These are phyloP conservation scores for Neurospora sp. DNA, from an alignment of 495 filamentous ascomycete species.

Conservation along the genomic window DNA sequence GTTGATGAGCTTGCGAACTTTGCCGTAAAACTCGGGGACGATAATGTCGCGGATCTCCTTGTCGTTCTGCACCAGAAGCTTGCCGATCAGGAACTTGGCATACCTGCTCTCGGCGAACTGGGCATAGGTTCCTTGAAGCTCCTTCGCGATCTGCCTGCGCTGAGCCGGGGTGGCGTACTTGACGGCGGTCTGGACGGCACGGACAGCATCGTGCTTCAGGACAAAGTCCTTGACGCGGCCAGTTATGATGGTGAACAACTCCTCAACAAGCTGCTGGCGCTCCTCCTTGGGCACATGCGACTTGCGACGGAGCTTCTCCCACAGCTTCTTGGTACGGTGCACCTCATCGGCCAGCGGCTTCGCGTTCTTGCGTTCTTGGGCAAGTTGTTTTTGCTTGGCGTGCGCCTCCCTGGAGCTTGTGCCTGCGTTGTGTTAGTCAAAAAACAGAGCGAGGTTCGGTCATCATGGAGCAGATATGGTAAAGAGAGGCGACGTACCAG, in stretches of 20 bases:
- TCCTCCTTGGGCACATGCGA: slow-evolving; percentile 82
- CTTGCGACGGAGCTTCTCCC: slow-evolving; percentile 87
- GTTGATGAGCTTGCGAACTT: slow-evolving; percentile 83
- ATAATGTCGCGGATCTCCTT: slow-evolving; percentile 75
- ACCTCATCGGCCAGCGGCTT: slow-evolving; percentile 89
- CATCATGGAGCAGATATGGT: neutral
- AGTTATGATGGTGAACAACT: slow-evolving; percentile 84
- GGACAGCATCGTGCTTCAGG: slow-evolving; percentile 94
- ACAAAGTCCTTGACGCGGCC: slow-evolving; percentile 89
- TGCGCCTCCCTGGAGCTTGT: slow-evolving; percentile 69
- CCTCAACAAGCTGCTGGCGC: slow-evolving; percentile 72
- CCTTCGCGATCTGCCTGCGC: slow-evolving; percentile 73
- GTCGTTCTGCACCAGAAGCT: slow-evolving; percentile 84
- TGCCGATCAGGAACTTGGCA: slow-evolving; percentile 92
- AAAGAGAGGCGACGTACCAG: neutral
- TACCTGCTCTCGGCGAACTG: slow-evolving; percentile 87
- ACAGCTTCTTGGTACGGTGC: slow-evolving; percentile 86
- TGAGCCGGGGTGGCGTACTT: slow-evolving; percentile 86
- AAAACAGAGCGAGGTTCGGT: neutral
- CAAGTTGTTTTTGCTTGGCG: slow-evolving; percentile 80
- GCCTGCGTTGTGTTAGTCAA: slow-evolving; percentile 22
- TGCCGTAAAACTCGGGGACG: slow-evolving; percentile 88
- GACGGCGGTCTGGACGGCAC: slow-evolving; percentile 89
- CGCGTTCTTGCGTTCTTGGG: slow-evolving; percentile 77
- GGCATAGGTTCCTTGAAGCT: slow-evolving; percentile 77